Conservation (phyloP, 305 asterid species). For the Salvia sclarea region DNA sequence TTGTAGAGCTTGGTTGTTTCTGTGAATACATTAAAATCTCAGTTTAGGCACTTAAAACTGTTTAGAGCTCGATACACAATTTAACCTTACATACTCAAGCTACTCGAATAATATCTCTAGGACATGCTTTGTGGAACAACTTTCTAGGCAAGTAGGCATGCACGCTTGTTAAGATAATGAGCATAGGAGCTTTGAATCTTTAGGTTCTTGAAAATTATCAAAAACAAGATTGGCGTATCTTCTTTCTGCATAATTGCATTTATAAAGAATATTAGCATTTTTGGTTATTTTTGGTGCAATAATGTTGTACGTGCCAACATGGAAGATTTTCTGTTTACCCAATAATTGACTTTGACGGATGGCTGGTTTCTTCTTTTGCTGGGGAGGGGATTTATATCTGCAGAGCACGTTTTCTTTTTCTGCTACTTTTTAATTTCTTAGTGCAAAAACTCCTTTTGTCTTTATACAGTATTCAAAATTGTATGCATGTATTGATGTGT, state of each 20-base stretch:
- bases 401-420: conserved; percentile 4
- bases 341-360: neutral
- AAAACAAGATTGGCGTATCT: neutral
- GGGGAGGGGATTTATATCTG: neutral
- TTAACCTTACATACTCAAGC: conserved; percentile 9
- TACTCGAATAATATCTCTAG: conserved; percentile 16
- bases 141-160: neutral
- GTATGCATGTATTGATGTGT: neutral
- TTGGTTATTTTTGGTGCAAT: neutral
- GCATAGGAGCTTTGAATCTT: conserved; percentile 1
- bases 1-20: conserved; percentile 24
- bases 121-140: neutral
- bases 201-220: conserved; percentile 12
- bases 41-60: neutral
- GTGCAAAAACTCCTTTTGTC: neutral
- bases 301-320: conserved; percentile 17
- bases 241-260: neutral
- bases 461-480: conserved; percentile 9
- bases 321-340: conserved; percentile 2
- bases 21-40: conserved; percentile 19
- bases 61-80: conserved; percentile 8
- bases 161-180: neutral
- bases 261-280: neutral
- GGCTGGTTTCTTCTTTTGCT: neutral
- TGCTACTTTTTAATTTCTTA: neutral